Conservation (phyloP, 306 rosid species). For the Senna siamea region DNA sequence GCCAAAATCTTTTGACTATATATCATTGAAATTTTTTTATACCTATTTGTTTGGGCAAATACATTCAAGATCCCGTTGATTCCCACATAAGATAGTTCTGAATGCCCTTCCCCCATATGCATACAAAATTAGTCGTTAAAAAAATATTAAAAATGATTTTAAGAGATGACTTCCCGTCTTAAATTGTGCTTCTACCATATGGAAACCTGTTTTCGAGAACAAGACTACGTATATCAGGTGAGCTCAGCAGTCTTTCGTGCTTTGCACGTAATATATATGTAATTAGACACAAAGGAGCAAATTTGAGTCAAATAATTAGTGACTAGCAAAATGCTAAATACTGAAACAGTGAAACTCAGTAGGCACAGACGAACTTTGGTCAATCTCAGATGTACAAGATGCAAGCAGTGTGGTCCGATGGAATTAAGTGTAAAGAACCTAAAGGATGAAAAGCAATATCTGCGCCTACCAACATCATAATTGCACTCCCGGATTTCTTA, state of each 20-base stretch:
- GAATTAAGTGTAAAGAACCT: too few relatives aligned
- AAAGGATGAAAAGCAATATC: too few relatives aligned
- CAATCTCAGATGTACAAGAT: constrained; percentile 4
- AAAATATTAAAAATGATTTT: constrained; percentile 10
- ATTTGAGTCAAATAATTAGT: constrained; percentile 19
- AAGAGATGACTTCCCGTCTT: neutral
- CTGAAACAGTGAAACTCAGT: neutral
- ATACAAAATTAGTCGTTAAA: constrained; percentile 1
- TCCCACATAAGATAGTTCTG: constrained; percentile 5
- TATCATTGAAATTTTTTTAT: neutral
- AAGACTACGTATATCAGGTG: constrained; percentile 25
- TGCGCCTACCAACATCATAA: neutral
- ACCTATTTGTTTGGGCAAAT: constrained; percentile 1
- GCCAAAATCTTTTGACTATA: neutral
- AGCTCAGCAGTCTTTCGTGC: constrained; percentile 12
- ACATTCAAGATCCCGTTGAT: neutral
- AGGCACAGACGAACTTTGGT: neutral
- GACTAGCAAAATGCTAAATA: constrained; percentile 10
- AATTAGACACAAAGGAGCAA: neutral
- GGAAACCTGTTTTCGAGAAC: constrained; percentile 29
- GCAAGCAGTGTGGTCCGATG: neutral
- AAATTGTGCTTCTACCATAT: constrained; percentile 29
- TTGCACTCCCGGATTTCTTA: constrained; percentile 8
- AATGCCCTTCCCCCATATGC: constrained; percentile 14
- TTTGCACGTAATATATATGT: neutral